Conservation (phyloP, 805 yeast genomes). For the Yamadazyma sp. region DNA sequence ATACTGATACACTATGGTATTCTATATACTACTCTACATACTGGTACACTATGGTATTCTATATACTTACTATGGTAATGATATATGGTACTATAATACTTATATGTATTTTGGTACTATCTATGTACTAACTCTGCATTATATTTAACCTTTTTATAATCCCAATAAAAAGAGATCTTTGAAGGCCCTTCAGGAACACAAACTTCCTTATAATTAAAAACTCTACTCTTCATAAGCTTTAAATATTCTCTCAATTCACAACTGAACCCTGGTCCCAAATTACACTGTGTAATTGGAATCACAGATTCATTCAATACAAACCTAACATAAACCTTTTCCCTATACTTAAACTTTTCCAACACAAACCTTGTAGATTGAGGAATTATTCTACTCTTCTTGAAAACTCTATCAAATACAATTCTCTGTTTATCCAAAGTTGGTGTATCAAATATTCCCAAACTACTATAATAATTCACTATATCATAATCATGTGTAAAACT, state of each 20-base stretch:
- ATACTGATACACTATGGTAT: too few relatives aligned
- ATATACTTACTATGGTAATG: too few relatives aligned
- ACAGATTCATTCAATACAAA: slow-evolving; percentile 40
- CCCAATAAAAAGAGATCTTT: slow-evolving; percentile 39
- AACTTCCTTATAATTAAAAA: slow-evolving; percentile 19
- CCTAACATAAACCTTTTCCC: slow-evolving; percentile 28
- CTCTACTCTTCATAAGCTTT: slow-evolving; percentile 15
- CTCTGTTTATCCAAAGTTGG: neutral
- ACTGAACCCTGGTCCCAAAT: slow-evolving; percentile 40
- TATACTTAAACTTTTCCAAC: slow-evolving; percentile 33
- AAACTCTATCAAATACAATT: slow-evolving; percentile 1
- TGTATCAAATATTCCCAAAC: slow-evolving; percentile 51
- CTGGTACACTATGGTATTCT: too few relatives aligned
- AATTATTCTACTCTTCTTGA: slow-evolving; percentile 25
- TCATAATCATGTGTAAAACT: slow-evolving; percentile 77
- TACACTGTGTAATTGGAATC: slow-evolving; percentile 31
- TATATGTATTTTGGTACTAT: too few relatives aligned
- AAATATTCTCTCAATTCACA: slow-evolving; percentile 32
- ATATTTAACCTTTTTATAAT: slow-evolving; percentile 1
- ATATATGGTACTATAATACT: too few relatives aligned
- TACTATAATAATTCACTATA: slow-evolving; percentile 56
- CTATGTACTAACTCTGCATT: slow-evolving; percentile 3
- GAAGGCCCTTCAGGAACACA: slow-evolving; percentile 25
- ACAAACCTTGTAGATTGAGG: slow-evolving; percentile 41
- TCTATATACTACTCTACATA: too few relatives aligned